These are phyloP conservation scores for Boletus pseudopeckii DNA, from an alignment of 768 basidiomycete genomes.

Conservation along the genomic window DNA sequence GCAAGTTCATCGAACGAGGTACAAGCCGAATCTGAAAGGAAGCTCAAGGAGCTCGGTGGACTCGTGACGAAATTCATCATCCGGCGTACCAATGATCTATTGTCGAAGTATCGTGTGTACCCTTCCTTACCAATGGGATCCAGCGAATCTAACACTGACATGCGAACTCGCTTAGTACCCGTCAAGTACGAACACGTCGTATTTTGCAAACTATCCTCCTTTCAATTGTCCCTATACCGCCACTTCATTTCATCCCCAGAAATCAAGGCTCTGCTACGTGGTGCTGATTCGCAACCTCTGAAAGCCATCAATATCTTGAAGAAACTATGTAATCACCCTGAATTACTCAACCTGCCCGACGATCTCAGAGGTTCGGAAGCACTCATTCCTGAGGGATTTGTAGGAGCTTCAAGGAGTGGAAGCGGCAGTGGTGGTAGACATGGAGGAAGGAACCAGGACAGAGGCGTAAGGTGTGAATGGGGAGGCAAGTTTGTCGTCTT, in stretches of 20 bases:
- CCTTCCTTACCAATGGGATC: not conserved
- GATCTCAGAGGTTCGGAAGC: conserved; percentile 81
- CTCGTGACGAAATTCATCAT: conserved; percentile 94
- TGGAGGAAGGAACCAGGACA: conserved; percentile 38
- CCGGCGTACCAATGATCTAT: conserved; percentile 85
- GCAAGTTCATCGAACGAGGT: conserved; percentile 75
- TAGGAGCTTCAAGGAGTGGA: conserved; percentile 39
- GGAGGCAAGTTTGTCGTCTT: conserved; percentile 90
- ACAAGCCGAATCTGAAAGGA: conserved; percentile 82
- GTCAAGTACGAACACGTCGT: conserved; percentile 99
- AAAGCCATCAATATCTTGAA: conserved; percentile 94
- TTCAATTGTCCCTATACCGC: conserved; percentile 83
- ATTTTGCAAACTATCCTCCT: conserved; percentile 80
- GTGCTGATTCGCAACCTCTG: conserved; percentile 86
- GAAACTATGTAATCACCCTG: conserved; percentile 95
- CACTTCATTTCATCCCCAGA: conserved; percentile 91
- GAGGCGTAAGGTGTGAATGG: conserved; percentile 68
- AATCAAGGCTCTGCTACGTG: conserved; percentile 85
- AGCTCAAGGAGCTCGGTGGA: conserved; percentile 84
- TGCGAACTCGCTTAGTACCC: conserved; percentile 59
- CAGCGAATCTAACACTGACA: not conserved
- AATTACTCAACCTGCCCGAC: conserved; percentile 78
- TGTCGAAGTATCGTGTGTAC: conserved; percentile 88
- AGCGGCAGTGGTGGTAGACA: conserved; percentile 35
- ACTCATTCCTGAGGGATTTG: conserved; percentile 79